Evolutionary conservation across 345 rosid genomes (phyloP).

Genomic region (Heritiera fomes): DNA sequence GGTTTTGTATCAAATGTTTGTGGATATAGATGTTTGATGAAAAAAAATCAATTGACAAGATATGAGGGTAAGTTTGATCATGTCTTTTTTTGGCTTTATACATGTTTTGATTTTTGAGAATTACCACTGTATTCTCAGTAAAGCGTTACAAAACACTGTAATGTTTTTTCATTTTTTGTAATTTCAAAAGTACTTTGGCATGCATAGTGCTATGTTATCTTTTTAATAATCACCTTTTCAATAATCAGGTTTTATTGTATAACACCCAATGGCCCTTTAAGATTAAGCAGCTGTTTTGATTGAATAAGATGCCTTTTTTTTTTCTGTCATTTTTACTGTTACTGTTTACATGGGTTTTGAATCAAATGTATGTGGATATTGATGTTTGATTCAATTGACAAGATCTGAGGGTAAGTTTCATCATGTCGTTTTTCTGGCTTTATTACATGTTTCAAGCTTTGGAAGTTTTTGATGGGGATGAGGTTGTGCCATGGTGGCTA

Average conservation of each 20-base stretch:
- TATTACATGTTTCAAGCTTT: background rate
- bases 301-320: too few species aligned
- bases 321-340: too few species aligned
- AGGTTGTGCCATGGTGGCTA: constrained; percentile 19
- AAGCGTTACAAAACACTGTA: too few species aligned
- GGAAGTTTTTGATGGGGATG: constrained; percentile 6
- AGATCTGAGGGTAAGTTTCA: constrained; percentile 7
- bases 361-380: constrained; percentile 9
- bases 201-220: too few species aligned
- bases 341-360: background rate
- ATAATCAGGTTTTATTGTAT: too few species aligned
- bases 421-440: background rate
- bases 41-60: constrained; percentile 18
- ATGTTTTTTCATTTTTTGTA: too few species aligned
- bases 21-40: too few species aligned
- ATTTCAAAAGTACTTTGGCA: too few species aligned
- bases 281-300: too few species aligned
- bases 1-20: background rate
- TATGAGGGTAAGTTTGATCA: background rate
- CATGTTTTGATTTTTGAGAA: background rate
- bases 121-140: too few species aligned
- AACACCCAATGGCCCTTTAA: too few species aligned
- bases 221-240: too few species aligned
- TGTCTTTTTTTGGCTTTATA: background rate
- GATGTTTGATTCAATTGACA: constrained; percentile 23